Percentiles rank a stretch among this genome's conserved stretches.
These are phyloP conservation scores for Fusarium agapanthi DNA, from an alignment of 2,329 filamentous ascomycete species.

Conservation along the genomic window DNA sequence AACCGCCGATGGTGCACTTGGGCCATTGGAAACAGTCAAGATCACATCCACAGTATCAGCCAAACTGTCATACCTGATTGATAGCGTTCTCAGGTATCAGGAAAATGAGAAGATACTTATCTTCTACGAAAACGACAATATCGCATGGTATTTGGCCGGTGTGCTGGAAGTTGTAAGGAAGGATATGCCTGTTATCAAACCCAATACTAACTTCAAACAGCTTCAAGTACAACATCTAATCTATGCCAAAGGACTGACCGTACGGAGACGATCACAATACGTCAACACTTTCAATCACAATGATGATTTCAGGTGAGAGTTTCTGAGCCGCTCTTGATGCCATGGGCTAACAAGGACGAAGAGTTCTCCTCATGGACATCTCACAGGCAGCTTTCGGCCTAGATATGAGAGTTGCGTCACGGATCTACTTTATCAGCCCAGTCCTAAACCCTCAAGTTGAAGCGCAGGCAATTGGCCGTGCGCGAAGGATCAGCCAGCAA, in stretches of 20 bases:
- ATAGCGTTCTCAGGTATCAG: constrained; percentile 74
- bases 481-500: constrained; percentile 85
- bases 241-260: constrained; percentile 71
- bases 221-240: constrained; percentile 70
- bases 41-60: constrained; percentile 84
- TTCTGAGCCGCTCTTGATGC: background rate
- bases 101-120: constrained; percentile 84
- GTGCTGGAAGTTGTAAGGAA: constrained; percentile 74
- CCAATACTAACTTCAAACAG: constrained; percentile 42
- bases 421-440: constrained; percentile 90
- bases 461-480: constrained; percentile 90
- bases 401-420: constrained; percentile 82
- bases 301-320: constrained; percentile 62
- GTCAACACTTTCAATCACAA: constrained; percentile 80
- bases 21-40: constrained; percentile 65
- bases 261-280: constrained; percentile 74
- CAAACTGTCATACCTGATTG: constrained; percentile 87
- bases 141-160: constrained; percentile 85
- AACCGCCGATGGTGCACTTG: constrained; percentile 39
- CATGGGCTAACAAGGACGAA: constrained; percentile 29
- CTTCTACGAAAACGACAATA: constrained; percentile 90
- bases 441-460: constrained; percentile 87
- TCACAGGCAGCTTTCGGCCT: constrained; percentile 87
- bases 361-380: constrained; percentile 91
- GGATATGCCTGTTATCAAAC: background rate